phyloP scores from a whole-genome alignment of 2,329 filamentous ascomycete genomes.

The Fusarium piperis region DNA sequence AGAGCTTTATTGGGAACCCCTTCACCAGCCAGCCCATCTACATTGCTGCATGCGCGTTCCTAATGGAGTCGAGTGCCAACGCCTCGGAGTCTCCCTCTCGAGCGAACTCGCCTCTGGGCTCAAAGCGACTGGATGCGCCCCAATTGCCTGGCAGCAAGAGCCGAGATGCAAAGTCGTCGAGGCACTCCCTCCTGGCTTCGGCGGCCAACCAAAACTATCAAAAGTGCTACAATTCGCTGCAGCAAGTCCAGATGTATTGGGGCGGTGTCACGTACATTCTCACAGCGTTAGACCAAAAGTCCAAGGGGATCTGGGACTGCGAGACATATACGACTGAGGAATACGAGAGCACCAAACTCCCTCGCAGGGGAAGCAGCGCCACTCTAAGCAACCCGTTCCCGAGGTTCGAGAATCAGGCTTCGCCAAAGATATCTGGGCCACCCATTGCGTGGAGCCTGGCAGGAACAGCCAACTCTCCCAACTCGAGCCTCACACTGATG shows the following conservation, averaged over 20 bases:
- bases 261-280: conserved; percentile 87
- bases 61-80: conserved; percentile 81
- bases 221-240: conserved; percentile 83
- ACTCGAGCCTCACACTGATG: conserved; percentile 82
- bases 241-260: conserved; percentile 86
- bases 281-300: conserved; percentile 86
- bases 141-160: conserved; percentile 5
- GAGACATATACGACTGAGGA: conserved; percentile 76
- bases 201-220: conserved; percentile 90
- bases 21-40: conserved; percentile 93
- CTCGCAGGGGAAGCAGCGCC: conserved; percentile 54
- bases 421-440: conserved; percentile 57
- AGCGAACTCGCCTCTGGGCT: conserved; percentile 60
- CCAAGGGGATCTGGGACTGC: conserved; percentile 85
- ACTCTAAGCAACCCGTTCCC: conserved; percentile 53
- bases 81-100: conserved; percentile 69
- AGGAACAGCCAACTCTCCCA: conserved; percentile 86
- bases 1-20: conserved; percentile 86
- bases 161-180: conserved; percentile 56
- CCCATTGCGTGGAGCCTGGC: conserved; percentile 87
- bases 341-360: conserved; percentile 74
- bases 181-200: conserved; percentile 80
- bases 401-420: conserved; percentile 56
- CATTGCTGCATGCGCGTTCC: conserved; percentile 87
- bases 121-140: conserved; percentile 4